These are phyloP conservation scores for Yamadazyma jaroonii DNA, from an alignment of 1,139 yeast species.

Conservation along the genomic window DNA sequence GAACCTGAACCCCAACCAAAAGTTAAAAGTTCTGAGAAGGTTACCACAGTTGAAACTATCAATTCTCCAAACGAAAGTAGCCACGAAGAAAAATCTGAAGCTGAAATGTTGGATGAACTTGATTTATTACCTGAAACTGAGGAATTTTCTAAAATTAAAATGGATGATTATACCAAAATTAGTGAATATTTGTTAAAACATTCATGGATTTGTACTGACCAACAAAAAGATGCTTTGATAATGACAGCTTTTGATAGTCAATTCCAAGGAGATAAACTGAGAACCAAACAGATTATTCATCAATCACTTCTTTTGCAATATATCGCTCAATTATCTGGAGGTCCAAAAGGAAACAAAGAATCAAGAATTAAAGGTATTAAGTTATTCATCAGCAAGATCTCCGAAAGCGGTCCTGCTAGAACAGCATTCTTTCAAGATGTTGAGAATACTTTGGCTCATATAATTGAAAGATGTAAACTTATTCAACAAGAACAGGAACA, in stretches of 20 bases:
- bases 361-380: constrained; percentile 54
- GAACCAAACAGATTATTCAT: constrained; percentile 64
- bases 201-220: constrained; percentile 69
- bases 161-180: constrained; percentile 45
- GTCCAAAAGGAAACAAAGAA: constrained; percentile 31
- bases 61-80: constrained; percentile 17
- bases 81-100: constrained; percentile 17
- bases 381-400: constrained; percentile 66
- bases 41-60: constrained; percentile 29
- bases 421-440: constrained; percentile 73
- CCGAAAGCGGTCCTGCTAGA: constrained; percentile 54
- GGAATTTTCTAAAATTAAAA: constrained; percentile 58
- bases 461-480: constrained; percentile 68
- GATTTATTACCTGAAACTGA: constrained; percentile 55
- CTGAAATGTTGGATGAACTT: constrained; percentile 33
- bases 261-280: constrained; percentile 52
- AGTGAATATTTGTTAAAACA: constrained; percentile 56
- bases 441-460: constrained; percentile 67
- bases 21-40: constrained; percentile 6
- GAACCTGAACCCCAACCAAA: constrained; percentile 17
- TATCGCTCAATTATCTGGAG: constrained; percentile 58
- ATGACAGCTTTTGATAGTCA: constrained; percentile 92
- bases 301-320: constrained; percentile 83
- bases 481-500: constrained; percentile 47
- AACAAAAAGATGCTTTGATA: constrained; percentile 87